phyloP scores from a whole-genome alignment of 2,329 filamentous ascomycete species.

The Zalaria obscura region DNA sequence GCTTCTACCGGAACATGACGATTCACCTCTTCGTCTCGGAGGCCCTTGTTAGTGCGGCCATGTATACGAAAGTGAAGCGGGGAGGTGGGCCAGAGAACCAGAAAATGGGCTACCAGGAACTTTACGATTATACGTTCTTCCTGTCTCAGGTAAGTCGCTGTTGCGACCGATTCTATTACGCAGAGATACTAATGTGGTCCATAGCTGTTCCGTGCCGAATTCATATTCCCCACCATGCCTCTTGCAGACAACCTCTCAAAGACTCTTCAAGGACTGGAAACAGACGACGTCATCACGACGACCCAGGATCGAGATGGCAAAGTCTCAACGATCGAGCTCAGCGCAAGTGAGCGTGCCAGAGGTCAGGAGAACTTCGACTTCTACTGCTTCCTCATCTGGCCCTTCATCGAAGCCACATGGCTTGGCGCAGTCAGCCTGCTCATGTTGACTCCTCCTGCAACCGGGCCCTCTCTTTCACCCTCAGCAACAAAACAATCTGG shows the following conservation, averaged over 20 bases:
- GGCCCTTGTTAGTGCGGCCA: conserved; percentile 72
- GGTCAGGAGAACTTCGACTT: conserved; percentile 96
- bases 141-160: conserved; percentile 46
- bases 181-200: neutral
- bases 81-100: conserved; percentile 76
- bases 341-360: conserved; percentile 57
- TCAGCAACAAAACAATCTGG: conserved; percentile 15
- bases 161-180: neutral
- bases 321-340: conserved; percentile 58
- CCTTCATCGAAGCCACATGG: conserved; percentile 92
- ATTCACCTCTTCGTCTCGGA: conserved; percentile 96
- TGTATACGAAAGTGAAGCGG: conserved; percentile 83
- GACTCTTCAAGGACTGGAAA: conserved; percentile 63
- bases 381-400: conserved; percentile 98
- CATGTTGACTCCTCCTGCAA: conserved; percentile 61
- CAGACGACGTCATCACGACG: conserved; percentile 61
- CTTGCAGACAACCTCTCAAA: conserved; percentile 66
- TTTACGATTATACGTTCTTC: conserved; percentile 72
- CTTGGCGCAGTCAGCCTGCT: conserved; percentile 77
- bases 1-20: conserved; percentile 98
- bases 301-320: conserved; percentile 40
- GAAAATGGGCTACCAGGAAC: conserved; percentile 58
- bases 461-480: conserved; percentile 15
- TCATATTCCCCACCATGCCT: conserved; percentile 87
- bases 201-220: conserved; percentile 82